Conservation (phyloP, 805 yeast species). For the Ogataea parapolymorpha region DNA sequence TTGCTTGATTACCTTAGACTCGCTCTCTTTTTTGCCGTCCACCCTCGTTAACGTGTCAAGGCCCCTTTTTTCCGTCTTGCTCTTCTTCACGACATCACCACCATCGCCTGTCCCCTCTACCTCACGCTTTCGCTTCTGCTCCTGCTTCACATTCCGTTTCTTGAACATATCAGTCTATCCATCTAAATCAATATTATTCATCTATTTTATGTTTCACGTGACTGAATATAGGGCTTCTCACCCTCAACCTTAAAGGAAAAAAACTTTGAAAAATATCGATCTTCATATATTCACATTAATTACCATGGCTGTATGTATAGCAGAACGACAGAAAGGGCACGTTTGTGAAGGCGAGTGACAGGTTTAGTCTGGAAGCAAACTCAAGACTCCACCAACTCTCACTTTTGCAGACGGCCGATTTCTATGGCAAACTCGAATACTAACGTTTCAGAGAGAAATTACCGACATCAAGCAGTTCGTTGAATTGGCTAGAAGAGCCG, state of each 20-base stretch:
- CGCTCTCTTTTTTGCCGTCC: conserved; percentile 22
- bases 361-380: too few species aligned
- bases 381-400: too few species aligned
- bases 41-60: background rate
- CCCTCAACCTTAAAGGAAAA: conserved; percentile 9
- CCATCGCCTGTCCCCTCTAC: background rate
- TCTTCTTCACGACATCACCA: background rate
- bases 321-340: background rate
- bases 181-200: background rate
- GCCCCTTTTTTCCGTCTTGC: background rate
- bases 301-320: conserved; percentile 29
- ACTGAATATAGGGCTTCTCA: background rate
- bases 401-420: too few species aligned
- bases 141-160: conserved; percentile 30
- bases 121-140: conserved; percentile 8
- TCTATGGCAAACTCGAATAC: conserved; percentile 7
- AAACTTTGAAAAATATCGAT: conserved; percentile 6
- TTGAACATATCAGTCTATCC: conserved; percentile 34
- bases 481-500: conserved; percentile 94
- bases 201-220: background rate
- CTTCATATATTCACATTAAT: conserved; percentile 13
- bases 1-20: background rate
- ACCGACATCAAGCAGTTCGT: conserved; percentile 97
- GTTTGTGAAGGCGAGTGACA: background rate
- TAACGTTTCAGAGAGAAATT: conserved; percentile 54